Base-by-base conservation (phyloP, 2,329 filamentous ascomycete genomes). In the Diaporthe nobilis region DNA sequence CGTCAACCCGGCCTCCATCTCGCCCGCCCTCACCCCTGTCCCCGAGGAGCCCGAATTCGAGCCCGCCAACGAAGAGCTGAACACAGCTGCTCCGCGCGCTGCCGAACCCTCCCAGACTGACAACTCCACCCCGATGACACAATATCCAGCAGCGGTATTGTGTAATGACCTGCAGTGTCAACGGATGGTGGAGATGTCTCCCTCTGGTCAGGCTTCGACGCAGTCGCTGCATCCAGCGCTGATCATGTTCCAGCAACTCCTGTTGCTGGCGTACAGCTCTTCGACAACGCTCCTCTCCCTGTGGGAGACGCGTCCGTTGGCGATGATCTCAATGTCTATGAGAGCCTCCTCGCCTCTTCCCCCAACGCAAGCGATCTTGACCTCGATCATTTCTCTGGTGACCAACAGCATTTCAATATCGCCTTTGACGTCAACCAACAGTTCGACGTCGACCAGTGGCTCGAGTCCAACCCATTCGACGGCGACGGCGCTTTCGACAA, bases 71-170 rank as follows among this genome's bases (percentile, higher is more conserved):
- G 77, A 82, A 58, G 77, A 76, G 28, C 74, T 77, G 39, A 67
- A 79, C 71, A 67, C 81, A 72, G 77, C 81, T 47, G 78, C 78
- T 67, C 77, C 78, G 60, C 77, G 80, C 61, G 73, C 78, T 77
- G 77, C 77, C 75, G 78, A 79, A 73, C 77, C 80, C 61, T 58
- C 82, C 77, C 70, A 80, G 67, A 58, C 80, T 75, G 80, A 78
- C 79, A 80, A 82, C 80, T 82, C 85, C 87, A 90, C 94, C 92
- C 95, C 97, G 91, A 88, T 92, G 97, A 97, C 96, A 98, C 97
- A 98, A 98, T 96, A 97, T 98, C 96, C 97, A 98, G 97, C 97
- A 90, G 97, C 91, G 96, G 93, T 98, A 96, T 98, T 98, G 97
- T 98, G 94, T 85, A 77, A 76, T 74, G 97, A 98, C 97, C 97